Percentiles rank a stretch among this genome's conserved stretches.
These are phyloP conservation scores for Rhodotorula toruloides DNA, from an alignment of 768 basidiomycete species.

Conservation along the genomic window DNA sequence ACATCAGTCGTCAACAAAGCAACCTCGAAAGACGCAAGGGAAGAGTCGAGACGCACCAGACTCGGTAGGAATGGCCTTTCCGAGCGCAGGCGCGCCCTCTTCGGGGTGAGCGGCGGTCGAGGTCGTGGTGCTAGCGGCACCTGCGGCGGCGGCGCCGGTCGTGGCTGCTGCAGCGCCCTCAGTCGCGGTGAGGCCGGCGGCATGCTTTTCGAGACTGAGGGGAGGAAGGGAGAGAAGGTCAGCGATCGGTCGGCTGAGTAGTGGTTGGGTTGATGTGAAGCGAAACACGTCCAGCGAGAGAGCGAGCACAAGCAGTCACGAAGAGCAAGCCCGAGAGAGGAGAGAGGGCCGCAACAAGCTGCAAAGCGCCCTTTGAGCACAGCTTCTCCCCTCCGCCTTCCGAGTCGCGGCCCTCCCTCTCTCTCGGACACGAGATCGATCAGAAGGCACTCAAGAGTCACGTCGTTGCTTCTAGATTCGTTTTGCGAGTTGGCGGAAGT, in stretches of 20 bases:
- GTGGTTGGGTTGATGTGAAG: too few relatives aligned
- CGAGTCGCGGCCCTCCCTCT: too few relatives aligned
- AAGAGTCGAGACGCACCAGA: neutral
- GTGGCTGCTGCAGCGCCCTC: neutral
- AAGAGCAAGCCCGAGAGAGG: too few relatives aligned
- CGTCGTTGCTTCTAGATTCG: too few relatives aligned
- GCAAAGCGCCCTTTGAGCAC: too few relatives aligned
- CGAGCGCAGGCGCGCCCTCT: conserved; percentile 20
- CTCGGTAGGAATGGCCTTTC: conserved; percentile 23
- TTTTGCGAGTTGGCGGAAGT: too few relatives aligned
- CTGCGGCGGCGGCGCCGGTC: neutral
- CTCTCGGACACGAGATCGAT: too few relatives aligned
- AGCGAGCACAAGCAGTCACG: too few relatives aligned
- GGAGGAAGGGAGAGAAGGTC: neutral
- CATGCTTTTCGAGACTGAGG: conserved; percentile 17
- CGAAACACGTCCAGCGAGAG: neutral
- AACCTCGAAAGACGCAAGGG: neutral
- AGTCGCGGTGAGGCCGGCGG: neutral
- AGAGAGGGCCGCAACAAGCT: too few relatives aligned
- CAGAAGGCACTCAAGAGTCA: too few relatives aligned
- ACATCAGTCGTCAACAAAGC: neutral
- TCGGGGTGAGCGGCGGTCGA: neutral
- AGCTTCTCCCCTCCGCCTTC: too few relatives aligned
- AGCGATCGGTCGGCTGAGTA: too few relatives aligned
- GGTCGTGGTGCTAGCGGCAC: neutral